Base-by-base conservation (phyloP, 2,329 filamentous ascomycete genomes). In the Juglanconis oblonga region DNA sequence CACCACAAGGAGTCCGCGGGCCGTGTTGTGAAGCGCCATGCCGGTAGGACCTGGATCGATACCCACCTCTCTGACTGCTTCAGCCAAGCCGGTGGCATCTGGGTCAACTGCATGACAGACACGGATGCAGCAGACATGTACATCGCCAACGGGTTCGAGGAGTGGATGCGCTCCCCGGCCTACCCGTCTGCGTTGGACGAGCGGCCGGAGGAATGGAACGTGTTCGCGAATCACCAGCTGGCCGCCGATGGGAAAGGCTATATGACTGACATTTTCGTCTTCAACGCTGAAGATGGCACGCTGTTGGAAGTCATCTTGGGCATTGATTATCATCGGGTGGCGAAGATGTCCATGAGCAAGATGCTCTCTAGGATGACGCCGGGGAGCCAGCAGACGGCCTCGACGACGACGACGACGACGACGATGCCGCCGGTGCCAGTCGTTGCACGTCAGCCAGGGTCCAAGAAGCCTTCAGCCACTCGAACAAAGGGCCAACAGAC, bases 71-170 rank as follows among this genome's bases (percentile, higher is more conserved):
- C 62, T 6, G 76, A 78, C 52, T 59, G 51, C 2, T 73, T 76
- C 61, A 64, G 70, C 38, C 76, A 77, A 60, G 68, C 76, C 0
- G 73, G 52, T 14, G 74, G 75, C 3, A 67, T 77, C 2, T 76
- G 62, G 53, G 67, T 72, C 6, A 78, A 77, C 62, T 67, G 63
- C 58, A 72, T 77, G 72, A 63, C 62, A 14, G 67, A 73, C 7
- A 42, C 57, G 5, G 38, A 52, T 1, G 36, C 62, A 0, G 56
- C 42, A 0, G 71, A 72, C 33, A 71, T 77, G 38, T 77, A 65
- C 65, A 65, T 77, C 24, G 66, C 69, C 5, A 69, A 62, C 10
- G 66, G 71, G 1, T 64, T 70, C 44, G 73, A 75, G 10, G 48
- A 59, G 17, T 72, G 64, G 69, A 67, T 76, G 4, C 71, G 73